These are phyloP conservation scores for Lachancea sp. DNA, from an alignment of 805 yeast genomes.

Conservation along the genomic window DNA sequence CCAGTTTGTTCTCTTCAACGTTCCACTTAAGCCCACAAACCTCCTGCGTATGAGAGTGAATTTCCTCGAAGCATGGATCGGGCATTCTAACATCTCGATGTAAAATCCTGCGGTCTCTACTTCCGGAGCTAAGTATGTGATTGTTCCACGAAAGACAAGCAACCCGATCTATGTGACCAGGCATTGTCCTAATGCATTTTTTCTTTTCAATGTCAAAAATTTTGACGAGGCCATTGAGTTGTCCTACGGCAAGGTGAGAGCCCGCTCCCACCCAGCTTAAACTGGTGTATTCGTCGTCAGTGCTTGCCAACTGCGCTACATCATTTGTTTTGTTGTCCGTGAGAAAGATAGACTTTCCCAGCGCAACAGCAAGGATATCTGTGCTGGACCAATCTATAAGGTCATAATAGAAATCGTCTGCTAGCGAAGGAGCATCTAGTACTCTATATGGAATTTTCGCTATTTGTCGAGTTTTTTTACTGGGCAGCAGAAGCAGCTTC, in stretches of 20 bases:
- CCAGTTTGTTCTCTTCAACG: conserved; percentile 80
- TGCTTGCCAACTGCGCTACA: conserved; percentile 73
- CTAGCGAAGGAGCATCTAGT: conserved; percentile 90
- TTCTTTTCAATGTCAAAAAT: conserved; percentile 87
- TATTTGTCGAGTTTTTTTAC: conserved; percentile 68
- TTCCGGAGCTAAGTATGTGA: conserved; percentile 80
- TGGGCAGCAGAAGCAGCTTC: conserved; percentile 70
- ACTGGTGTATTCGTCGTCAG: conserved; percentile 73
- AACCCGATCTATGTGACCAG: conserved; percentile 82
- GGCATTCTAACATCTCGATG: conserved; percentile 90
- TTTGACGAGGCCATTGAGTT: conserved; percentile 78
- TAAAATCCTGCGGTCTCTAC: conserved; percentile 74
- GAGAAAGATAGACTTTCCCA: conserved; percentile 79
- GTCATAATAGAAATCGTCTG: conserved; percentile 89
- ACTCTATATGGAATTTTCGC: conserved; percentile 87
- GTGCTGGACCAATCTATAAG: conserved; percentile 93
- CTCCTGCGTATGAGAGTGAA: conserved; percentile 81
- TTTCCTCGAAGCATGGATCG: conserved; percentile 66
- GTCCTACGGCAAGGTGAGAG: conserved; percentile 90
- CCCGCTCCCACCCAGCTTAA: conserved; percentile 93
- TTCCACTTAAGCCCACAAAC: conserved; percentile 97
- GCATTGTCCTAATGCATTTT: conserved; percentile 82
- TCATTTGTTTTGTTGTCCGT: conserved; percentile 87
- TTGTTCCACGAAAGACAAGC: conserved; percentile 92
- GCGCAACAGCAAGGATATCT: conserved; percentile 82